Evolutionary conservation across 1,139 yeast species (phyloP).

Genomic region (Hyphopichia pseudoburtonii): DNA sequence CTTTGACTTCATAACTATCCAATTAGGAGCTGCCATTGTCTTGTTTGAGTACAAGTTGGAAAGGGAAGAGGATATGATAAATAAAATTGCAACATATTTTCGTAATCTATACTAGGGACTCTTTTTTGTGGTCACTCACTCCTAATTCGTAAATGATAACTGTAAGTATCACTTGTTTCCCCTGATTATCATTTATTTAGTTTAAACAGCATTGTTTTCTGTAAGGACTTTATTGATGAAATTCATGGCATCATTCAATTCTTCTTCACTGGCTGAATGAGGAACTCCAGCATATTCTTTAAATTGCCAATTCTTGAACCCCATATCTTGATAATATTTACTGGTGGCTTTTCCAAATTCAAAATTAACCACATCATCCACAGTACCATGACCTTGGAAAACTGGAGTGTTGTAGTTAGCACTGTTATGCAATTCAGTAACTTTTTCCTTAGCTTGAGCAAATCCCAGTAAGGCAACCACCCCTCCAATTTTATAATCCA

Average conservation of each 20-base stretch:
- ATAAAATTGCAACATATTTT: too few species aligned
- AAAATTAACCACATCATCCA: constrained; percentile 64
- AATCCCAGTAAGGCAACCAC: constrained; percentile 79
- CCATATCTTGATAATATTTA: constrained; percentile 48
- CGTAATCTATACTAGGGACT: too few species aligned
- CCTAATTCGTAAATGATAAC: too few species aligned
- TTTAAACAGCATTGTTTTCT: too few species aligned
- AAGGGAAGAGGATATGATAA: too few species aligned
- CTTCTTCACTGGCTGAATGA: constrained; percentile 69
- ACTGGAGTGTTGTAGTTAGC: constrained; percentile 68
- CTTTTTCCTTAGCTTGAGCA: constrained; percentile 50
- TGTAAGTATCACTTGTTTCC: too few species aligned
- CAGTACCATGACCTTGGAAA: constrained; percentile 86
- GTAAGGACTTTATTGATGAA: constrained; percentile 39
- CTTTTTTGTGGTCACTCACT: too few species aligned
- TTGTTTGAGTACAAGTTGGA: too few species aligned
- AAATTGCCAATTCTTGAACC: constrained; percentile 55
- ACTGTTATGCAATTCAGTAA: constrained; percentile 24
- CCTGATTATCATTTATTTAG: too few species aligned
- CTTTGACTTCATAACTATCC: too few species aligned
- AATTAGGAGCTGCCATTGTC: too few species aligned
- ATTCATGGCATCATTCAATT: constrained; percentile 56
- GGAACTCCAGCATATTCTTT: constrained; percentile 61
- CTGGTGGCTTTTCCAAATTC: constrained; percentile 49
- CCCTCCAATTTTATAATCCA: constrained; percentile 73